Evolutionary conservation across 2,329 filamentous ascomycete species (phyloP), one percentile per base, ranked within the genome.

Genomic region (Coniella vitis): DNA sequence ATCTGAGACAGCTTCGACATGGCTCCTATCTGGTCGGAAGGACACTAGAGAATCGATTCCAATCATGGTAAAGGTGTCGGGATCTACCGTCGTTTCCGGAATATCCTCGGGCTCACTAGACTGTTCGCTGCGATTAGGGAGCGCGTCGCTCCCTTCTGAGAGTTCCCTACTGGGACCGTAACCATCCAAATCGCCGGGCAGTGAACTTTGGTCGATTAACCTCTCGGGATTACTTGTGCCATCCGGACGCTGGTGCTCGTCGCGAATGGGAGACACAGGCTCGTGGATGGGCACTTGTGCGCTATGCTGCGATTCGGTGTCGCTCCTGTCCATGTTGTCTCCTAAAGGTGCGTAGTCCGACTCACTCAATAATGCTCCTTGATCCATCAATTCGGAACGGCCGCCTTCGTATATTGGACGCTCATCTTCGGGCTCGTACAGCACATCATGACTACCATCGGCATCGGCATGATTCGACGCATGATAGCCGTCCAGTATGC

Each of bases 31-130:
- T 2, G 64, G 68, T 32, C 72, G 71, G 47, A 79, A 65, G 0
- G 75, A 76, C 2, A 72, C 74, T 16, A 81, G 64, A 2, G 75
- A 76, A 39, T 76, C 70, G 52, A 78, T 69, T 29, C 75, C 75
- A 48, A 80, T 80, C 75, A 79, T 79, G 58, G 76, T 80, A 53
- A 80, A 79, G 35, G 75, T 73, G 52, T 80, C 76, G 14, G 63
- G 65, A 2, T 65, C 65, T 49, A 57, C 61, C 22, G 59, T 59
- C 14, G 61, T 57, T 34, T 58, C 58, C 4, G 52, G 55, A 16
- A 64, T 62, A 20, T 63, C 60, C 25, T 48, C 45, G 35, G 49
- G 51, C 34, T 31, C 44, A 7, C 38, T 38, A 17, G 37, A 50
- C 37, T 38, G 44, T n/a, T 46, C 54, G 32, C 37, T 51, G 37